Evolutionary conservation across 345 rosid genomes (phyloP).

Genomic region (Gossypium rotundifolium): DNA sequence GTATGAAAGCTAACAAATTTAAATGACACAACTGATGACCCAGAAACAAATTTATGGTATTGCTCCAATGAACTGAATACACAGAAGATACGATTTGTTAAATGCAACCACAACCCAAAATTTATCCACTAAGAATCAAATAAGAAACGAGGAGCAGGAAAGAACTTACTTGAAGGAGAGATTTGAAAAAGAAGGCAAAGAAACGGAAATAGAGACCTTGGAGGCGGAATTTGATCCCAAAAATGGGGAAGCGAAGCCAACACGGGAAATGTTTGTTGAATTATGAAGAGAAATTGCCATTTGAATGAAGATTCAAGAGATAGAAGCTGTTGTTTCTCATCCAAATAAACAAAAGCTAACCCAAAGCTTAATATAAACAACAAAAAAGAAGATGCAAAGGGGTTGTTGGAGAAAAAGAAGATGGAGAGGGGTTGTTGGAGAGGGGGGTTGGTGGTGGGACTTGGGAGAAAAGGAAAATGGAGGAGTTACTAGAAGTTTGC

Average conservation of each 20-base stretch:
- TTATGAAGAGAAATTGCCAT: constrained; percentile 27
- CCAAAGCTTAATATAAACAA: too few species aligned
- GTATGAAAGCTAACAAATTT: not conserved
- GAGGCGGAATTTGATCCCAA: not conserved
- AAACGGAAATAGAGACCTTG: constrained; percentile 26
- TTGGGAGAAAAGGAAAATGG: too few species aligned
- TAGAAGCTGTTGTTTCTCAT: too few species aligned
- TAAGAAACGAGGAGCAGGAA: not conserved
- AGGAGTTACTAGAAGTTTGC: too few species aligned
- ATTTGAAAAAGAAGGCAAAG: constrained; percentile 23
- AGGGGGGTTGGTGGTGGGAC: too few species aligned
- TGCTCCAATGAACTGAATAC: not conserved
- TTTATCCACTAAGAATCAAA: not conserved
- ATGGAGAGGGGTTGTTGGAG: too few species aligned
- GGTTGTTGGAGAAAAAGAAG: too few species aligned
- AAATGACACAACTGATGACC: not conserved
- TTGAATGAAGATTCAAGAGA: constrained; percentile 3
- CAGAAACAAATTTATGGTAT: not conserved
- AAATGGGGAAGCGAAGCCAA: constrained; percentile 5
- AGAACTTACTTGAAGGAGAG: constrained; percentile 34
- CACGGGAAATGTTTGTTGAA: constrained; percentile 4
- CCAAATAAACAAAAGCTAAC: too few species aligned
- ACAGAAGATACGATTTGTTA: not conserved
- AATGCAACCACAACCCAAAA: not conserved
- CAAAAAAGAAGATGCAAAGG: too few species aligned